Evolutionary conservation across 2,329 filamentous ascomycete species (phyloP).

Genomic region (Aspergillus fructus): DNA sequence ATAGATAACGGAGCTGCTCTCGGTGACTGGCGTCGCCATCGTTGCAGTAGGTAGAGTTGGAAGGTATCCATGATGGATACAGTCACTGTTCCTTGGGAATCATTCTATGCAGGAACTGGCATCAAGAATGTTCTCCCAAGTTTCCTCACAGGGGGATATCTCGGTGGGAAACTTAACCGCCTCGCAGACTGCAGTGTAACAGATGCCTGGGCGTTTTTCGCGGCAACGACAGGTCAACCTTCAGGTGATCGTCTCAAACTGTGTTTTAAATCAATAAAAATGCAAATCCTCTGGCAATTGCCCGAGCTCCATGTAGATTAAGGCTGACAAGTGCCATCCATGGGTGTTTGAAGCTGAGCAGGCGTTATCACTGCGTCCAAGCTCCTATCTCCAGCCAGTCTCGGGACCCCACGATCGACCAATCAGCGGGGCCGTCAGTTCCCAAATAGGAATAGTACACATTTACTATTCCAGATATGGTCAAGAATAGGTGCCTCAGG

Average conservation of each 20-base stretch:
- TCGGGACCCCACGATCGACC: background rate
- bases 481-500: too few relatives aligned
- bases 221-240: too few relatives aligned
- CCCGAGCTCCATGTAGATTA: background rate
- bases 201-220: too few relatives aligned
- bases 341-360: background rate
- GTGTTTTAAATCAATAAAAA: background rate
- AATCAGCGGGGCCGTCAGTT: constrained; percentile 1
- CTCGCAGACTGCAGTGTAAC: too few relatives aligned
- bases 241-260: too few relatives aligned
- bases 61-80: background rate
- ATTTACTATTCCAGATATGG: too few relatives aligned
- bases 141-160: too few relatives aligned
- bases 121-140: too few relatives aligned
- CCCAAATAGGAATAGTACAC: background rate
- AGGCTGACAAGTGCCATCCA: background rate
- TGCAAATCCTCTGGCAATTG: background rate
- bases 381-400: constrained; percentile 12
- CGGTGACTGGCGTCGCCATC: background rate
- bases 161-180: too few relatives aligned
- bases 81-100: background rate
- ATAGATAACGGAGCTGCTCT: constrained; percentile 7
- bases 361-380: background rate
- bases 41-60: background rate
- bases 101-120: background rate